These are phyloP conservation scores for Cadophora luteo-olivacea DNA, from an alignment of 2,329 filamentous ascomycete species.

Conservation along the genomic window DNA sequence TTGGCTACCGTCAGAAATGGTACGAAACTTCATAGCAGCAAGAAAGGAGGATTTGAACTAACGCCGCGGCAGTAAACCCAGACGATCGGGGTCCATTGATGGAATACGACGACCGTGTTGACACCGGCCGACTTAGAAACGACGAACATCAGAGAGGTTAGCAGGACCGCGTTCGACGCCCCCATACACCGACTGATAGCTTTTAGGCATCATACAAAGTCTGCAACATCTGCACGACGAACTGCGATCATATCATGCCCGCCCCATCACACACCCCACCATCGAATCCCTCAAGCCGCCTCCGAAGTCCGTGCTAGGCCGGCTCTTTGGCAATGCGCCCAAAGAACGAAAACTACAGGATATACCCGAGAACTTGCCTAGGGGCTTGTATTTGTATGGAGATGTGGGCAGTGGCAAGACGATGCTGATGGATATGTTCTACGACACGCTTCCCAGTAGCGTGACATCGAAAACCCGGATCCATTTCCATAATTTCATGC, in stretches of 20 bases:
- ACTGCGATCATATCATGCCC: constrained; percentile 75
- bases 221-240: constrained; percentile 90
- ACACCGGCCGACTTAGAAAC: constrained; percentile 75
- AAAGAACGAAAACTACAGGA: constrained; percentile 49
- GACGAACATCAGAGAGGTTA: constrained; percentile 90
- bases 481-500: constrained; percentile 99
- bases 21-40: not conserved
- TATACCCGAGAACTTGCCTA: constrained; percentile 78
- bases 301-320: constrained; percentile 59
- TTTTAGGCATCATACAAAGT: constrained; percentile 80
- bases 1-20: constrained; percentile 42
- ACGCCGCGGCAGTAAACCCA: constrained; percentile 33
- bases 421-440: constrained; percentile 99
- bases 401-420: constrained; percentile 98
- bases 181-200: constrained; percentile 23
- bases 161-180: constrained; percentile 29
- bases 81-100: constrained; percentile 70
- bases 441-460: constrained; percentile 83
- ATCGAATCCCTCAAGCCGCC: constrained; percentile 71
- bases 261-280: constrained; percentile 76
- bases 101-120: constrained; percentile 87
- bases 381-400: constrained; percentile 92
- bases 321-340: constrained; percentile 61
- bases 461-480: constrained; percentile 88
- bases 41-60: not conserved